Evolutionary conservation across 495 filamentous ascomycete species (phyloP).

Genomic region (Hypoxylon crocopeplum): DNA sequence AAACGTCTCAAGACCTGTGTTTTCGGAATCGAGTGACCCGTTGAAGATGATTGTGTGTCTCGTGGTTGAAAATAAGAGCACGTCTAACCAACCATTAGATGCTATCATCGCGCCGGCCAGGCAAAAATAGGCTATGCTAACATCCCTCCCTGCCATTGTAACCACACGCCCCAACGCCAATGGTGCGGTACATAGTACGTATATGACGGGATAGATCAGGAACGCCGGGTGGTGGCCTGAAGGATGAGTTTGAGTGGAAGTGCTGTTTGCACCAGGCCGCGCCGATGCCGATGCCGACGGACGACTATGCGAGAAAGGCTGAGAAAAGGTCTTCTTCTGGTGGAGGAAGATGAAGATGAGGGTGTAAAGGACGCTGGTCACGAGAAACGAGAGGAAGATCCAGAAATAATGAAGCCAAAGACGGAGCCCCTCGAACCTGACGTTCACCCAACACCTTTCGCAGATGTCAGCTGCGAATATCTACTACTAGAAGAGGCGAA

Average conservation of each 20-base stretch:
- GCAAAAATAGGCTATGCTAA: slow-evolving; percentile 67
- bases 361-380: slow-evolving; percentile 69
- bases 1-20: slow-evolving; percentile 56
- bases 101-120: slow-evolving; percentile 75
- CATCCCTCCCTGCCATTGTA: slow-evolving; percentile 61
- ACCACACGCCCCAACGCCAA: slow-evolving; percentile 74
- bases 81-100: slow-evolving; percentile 76
- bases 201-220: slow-evolving; percentile 77
- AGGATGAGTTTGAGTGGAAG: slow-evolving; percentile 10
- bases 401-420: slow-evolving; percentile 80
- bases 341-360: slow-evolving; percentile 68
- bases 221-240: slow-evolving; percentile 67
- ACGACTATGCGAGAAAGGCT: slow-evolving; percentile 12
- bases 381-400: slow-evolving; percentile 74
- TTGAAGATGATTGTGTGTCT: slow-evolving; percentile 60
- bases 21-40: slow-evolving; percentile 46
- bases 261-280: background rate
- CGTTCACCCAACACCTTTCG: slow-evolving; percentile 71
- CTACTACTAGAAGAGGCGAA: slow-evolving; percentile 1
- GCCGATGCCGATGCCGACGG: slow-evolving; percentile 4
- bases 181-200: slow-evolving; percentile 73
- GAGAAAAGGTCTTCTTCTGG: slow-evolving; percentile 15
- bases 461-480: background rate
- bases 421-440: slow-evolving; percentile 64
- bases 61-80: slow-evolving; percentile 75